Percentiles rank a stretch among this genome's conserved stretches.
phyloP scores from a whole-genome alignment of 148 eudicot species.

The Vaccinium myrtillus region DNA sequence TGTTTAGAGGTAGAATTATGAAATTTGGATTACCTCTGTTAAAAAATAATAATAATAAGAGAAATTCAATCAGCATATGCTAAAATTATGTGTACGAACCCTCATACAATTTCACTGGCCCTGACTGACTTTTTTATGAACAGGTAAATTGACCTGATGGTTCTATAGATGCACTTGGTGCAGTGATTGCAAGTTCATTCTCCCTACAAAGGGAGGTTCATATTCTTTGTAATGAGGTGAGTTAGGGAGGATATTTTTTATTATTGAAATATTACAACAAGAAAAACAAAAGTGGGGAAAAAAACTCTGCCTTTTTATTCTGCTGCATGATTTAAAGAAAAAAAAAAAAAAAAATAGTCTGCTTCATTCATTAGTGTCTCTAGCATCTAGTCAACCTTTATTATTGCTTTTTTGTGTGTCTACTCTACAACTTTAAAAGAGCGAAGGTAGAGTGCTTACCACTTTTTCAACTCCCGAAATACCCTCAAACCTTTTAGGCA shows the following conservation, averaged over 20 bases:
- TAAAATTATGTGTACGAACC: background rate
- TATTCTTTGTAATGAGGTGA: slow-evolving; percentile 1
- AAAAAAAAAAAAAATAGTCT: background rate
- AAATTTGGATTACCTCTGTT: background rate
- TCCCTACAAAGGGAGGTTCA: background rate
- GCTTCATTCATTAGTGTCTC: background rate
- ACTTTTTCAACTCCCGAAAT: background rate
- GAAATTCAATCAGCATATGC: background rate
- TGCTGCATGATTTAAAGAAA: background rate
- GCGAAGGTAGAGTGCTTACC: background rate
- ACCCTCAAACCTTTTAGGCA: background rate
- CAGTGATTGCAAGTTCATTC: background rate
- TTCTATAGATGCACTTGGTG: background rate
- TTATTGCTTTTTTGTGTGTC: background rate
- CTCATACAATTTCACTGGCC: background rate
- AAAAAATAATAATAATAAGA: too few relatives aligned
- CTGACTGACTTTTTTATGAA: background rate
- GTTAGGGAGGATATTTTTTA: background rate
- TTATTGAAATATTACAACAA: background rate
- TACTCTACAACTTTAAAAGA: background rate
- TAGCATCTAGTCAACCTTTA: background rate
- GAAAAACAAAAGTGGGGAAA: background rate
- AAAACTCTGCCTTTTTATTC: background rate
- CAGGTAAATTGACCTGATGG: background rate
- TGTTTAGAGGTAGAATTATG: background rate